Percentiles rank a stretch among this genome's conserved stretches.
These are phyloP conservation scores for Coemansia sp. DNA, from an alignment of 192 early-diverging fungal genomes.

Conservation along the genomic window DNA sequence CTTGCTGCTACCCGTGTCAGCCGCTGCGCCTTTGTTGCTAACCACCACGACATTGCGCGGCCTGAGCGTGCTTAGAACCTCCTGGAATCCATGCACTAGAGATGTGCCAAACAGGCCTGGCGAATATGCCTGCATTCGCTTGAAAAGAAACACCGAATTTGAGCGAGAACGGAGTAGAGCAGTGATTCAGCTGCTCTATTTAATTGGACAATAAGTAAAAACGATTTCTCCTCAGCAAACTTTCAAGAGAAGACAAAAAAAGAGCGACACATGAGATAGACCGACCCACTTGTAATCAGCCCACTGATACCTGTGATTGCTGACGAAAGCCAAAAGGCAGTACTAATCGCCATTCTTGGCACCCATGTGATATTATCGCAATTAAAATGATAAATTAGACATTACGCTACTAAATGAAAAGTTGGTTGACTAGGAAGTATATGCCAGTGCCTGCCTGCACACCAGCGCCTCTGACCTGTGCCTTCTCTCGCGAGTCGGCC, in stretches of 20 bases:
- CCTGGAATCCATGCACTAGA: constrained; percentile 3
- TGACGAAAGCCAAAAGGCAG: neutral
- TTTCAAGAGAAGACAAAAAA: neutral
- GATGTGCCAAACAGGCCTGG: constrained; percentile 11
- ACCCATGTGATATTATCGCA: neutral
- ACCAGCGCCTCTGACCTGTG: constrained; percentile 31
- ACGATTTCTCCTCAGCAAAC: neutral
- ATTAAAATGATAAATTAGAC: neutral
- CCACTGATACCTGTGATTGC: neutral
- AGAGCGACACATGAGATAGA: neutral
- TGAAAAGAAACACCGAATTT: neutral
- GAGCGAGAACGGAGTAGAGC: neutral
- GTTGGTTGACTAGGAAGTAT: constrained; percentile 36
- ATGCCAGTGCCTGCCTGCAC: constrained; percentile 28
- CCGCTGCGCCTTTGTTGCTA: neutral
- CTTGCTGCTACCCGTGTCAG: neutral
- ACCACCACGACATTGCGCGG: neutral
- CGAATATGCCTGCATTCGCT: constrained; percentile 17
- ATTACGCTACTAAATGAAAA: constrained; percentile 19
- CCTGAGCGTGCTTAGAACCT: neutral
- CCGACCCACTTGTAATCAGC: neutral
- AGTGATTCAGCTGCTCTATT: neutral
- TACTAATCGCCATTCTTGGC: neutral
- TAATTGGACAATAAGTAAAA: neutral
- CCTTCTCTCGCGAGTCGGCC: constrained; percentile 26